These are phyloP conservation scores for Salix caprea DNA, from an alignment of 345 rosid genomes.

Conservation along the genomic window DNA sequence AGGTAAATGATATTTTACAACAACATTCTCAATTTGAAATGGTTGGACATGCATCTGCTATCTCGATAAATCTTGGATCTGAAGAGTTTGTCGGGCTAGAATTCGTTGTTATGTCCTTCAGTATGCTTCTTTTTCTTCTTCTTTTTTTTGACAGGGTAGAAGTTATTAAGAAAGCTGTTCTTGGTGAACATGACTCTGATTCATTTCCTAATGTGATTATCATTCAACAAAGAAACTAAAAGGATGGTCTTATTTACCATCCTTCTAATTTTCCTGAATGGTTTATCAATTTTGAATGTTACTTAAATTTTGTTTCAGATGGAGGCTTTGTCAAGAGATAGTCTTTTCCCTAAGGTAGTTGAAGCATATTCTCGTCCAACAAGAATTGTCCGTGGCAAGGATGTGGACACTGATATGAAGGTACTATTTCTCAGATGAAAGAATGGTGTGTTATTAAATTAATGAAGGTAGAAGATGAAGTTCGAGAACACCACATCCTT, in stretches of 20 bases:
- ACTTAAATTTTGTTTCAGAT: slow-evolving; percentile 42
- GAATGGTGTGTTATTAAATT: too few relatives aligned
- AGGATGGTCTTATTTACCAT: background rate
- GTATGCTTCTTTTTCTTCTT: too few relatives aligned
- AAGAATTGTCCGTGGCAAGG: slow-evolving; percentile 88
- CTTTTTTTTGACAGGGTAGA: background rate
- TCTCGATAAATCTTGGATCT: too few relatives aligned
- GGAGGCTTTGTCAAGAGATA: slow-evolving; percentile 62
- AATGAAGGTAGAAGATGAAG: too few relatives aligned
- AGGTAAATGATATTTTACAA: too few relatives aligned
- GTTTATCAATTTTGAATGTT: background rate
- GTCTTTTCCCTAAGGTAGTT: slow-evolving; percentile 65
- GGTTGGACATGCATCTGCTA: too few relatives aligned
- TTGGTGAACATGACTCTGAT: background rate
- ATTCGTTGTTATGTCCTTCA: too few relatives aligned
- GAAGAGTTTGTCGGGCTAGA: too few relatives aligned
- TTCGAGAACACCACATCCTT: too few relatives aligned
- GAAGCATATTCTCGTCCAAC: slow-evolving; percentile 96
- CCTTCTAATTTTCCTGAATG: background rate
- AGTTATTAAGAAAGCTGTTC: background rate
- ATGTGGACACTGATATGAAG: slow-evolving; percentile 53
- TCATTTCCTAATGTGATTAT: background rate
- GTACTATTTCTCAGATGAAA: slow-evolving; percentile 27
- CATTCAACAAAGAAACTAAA: background rate
- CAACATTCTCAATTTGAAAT: too few relatives aligned